Conservation (phyloP, 768 basidiomycete genomes). For the Phylloporus sp. region DNA sequence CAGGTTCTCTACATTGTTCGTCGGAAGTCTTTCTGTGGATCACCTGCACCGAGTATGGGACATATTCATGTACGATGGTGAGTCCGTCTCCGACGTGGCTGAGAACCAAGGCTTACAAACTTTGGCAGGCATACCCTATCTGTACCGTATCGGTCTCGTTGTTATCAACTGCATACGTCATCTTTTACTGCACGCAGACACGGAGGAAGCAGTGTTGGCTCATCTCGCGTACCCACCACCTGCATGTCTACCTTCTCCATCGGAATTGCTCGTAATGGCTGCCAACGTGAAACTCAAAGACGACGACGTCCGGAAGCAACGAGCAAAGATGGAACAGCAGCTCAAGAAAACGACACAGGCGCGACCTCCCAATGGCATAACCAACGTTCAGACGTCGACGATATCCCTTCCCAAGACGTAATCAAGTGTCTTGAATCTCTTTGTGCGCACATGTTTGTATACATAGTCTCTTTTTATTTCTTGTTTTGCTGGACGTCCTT, state of each 20-base stretch:
- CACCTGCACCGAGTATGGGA: constrained; percentile 79
- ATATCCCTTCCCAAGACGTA: constrained; percentile 29
- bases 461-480: not conserved
- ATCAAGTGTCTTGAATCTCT: not conserved
- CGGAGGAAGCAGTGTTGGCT: constrained; percentile 44
- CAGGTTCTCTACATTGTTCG: constrained; percentile 76
- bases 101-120: constrained; percentile 1
- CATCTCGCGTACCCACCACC: constrained; percentile 50
- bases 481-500: not conserved
- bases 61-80: constrained; percentile 78
- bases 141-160: constrained; percentile 71
- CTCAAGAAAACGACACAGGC: constrained; percentile 54
- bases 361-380: constrained; percentile 29
- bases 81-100: constrained; percentile 1
- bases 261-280: constrained; percentile 60
- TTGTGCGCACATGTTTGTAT: not conserved
- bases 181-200: constrained; percentile 48
- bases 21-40: constrained; percentile 58
- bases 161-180: constrained; percentile 59
- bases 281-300: constrained; percentile 72
- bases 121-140: constrained; percentile 60
- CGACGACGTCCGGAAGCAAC: constrained; percentile 73
- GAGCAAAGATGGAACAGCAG: constrained; percentile 71
- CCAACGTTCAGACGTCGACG: constrained; percentile 23
- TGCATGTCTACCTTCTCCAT: constrained; percentile 50